These are phyloP conservation scores for Eimeria tenella DNA, from an alignment of 169 alveolate genomes.

Conservation along the genomic window DNA sequence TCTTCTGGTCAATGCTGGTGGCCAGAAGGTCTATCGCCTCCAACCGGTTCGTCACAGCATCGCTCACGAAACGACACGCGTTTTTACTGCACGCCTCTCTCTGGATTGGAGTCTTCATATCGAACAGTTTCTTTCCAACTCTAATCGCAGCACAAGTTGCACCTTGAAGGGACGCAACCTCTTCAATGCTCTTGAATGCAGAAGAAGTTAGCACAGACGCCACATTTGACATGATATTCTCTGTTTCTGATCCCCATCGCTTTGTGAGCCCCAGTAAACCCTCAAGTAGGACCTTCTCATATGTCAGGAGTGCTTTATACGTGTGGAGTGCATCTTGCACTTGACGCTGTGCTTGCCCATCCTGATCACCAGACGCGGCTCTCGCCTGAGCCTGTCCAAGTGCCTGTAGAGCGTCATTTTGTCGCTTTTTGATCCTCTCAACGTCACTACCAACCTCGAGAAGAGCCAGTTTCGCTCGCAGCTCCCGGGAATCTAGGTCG, in stretches of 20 bases:
- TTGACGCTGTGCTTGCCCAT: background rate
- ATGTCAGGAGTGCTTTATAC: background rate
- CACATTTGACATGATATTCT: background rate
- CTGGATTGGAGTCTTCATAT: background rate
- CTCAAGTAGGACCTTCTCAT: background rate
- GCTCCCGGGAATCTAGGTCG: constrained; percentile 2
- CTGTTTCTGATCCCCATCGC: constrained; percentile 14
- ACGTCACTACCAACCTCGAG: constrained; percentile 27
- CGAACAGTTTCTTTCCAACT: background rate
- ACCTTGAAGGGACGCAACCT: background rate
- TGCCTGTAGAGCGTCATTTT: background rate
- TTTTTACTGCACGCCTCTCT: constrained; percentile 34
- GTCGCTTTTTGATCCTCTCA: background rate
- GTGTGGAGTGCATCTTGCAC: background rate
- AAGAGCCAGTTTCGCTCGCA: constrained; percentile 2
- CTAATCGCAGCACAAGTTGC: background rate
- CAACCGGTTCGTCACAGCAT: background rate
- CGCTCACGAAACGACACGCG: constrained; percentile 7
- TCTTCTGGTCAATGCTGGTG: background rate
- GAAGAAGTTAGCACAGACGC: constrained; percentile 1
- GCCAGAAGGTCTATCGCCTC: background rate
- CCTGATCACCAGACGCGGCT: background rate
- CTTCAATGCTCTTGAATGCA: background rate
- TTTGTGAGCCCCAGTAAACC: background rate
- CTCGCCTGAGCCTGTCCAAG: background rate